Evolutionary conservation across 208 protist genomes (phyloP).

Genomic region (Vickermania ingenoplastis): DNA sequence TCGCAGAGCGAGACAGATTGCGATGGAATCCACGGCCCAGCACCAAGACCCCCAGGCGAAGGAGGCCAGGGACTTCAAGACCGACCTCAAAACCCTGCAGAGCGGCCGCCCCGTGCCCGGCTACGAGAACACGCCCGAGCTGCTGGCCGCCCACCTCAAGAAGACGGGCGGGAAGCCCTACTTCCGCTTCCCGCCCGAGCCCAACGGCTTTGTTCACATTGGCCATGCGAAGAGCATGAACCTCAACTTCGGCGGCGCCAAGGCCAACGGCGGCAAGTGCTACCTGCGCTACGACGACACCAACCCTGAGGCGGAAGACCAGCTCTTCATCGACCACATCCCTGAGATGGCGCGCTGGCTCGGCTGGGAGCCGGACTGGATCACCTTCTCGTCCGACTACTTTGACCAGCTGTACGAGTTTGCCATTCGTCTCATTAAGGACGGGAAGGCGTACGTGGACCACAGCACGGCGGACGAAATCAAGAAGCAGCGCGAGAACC

Average conservation of each 20-base stretch:
- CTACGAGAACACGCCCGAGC: slow-evolving; percentile 60
- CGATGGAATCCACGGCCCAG: background rate
- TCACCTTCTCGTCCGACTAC: slow-evolving; percentile 99
- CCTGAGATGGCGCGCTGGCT: slow-evolving; percentile 88
- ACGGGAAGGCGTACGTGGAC: slow-evolving; percentile 97
- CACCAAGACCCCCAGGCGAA: background rate
- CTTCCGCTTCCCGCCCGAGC: slow-evolving; percentile 95
- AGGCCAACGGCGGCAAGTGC: slow-evolving; percentile 88
- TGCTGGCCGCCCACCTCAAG: slow-evolving; percentile 48
- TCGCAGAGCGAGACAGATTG: too few relatives aligned
- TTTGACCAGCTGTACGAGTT: slow-evolving; percentile 98
- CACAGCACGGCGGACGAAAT: slow-evolving; percentile 95
- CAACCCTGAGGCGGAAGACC: slow-evolving; percentile 97
- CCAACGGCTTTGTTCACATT: slow-evolving; percentile 98
- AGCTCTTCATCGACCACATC: slow-evolving; percentile 98
- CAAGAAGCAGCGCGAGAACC: slow-evolving; percentile 71
- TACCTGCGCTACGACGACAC: slow-evolving; percentile 99
- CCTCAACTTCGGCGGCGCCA: slow-evolving; percentile 97
- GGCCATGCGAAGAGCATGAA: slow-evolving; percentile 99
- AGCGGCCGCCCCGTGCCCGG: slow-evolving; percentile 74
- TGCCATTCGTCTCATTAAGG: slow-evolving; percentile 97
- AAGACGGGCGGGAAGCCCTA: slow-evolving; percentile 66
- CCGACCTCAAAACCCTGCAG: slow-evolving; percentile 65
- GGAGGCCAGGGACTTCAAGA: slow-evolving; percentile 16
- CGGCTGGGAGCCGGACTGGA: slow-evolving; percentile 85